phyloP scores from a whole-genome alignment of 257 asterid species.

The Ligustrum vulgare region DNA sequence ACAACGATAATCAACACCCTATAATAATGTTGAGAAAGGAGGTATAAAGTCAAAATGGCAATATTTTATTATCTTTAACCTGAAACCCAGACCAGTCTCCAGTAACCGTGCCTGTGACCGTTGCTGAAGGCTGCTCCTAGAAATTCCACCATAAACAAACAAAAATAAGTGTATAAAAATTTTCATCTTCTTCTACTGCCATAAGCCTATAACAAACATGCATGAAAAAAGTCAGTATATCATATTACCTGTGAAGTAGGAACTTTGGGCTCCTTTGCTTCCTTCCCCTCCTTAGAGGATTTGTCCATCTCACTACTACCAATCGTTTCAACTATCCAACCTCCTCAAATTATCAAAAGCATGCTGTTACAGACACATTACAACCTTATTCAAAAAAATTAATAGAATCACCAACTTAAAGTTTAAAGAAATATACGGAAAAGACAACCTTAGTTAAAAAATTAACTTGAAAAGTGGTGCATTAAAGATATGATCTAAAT shows the following conservation, averaged over 20 bases:
- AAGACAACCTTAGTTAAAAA: neutral
- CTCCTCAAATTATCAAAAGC: constrained; percentile 35
- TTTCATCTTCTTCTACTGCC: neutral
- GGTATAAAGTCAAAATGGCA: neutral
- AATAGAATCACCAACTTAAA: neutral
- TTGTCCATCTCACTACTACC: constrained; percentile 51
- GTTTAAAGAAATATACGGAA: neutral
- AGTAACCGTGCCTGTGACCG: constrained; percentile 33
- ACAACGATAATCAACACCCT: neutral
- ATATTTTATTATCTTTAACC: constrained; percentile 28
- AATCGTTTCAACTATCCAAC: constrained; percentile 37
- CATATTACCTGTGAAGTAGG: constrained; percentile 36
- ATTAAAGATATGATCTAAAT: neutral
- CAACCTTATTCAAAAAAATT: neutral
- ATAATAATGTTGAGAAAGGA: constrained; percentile 1
- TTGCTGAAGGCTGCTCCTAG: constrained; percentile 46
- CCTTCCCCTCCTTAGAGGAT: constrained; percentile 45
- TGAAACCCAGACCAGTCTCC: constrained; percentile 57
- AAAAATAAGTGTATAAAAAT: neutral
- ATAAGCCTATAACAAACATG: neutral
- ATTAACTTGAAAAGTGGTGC: neutral
- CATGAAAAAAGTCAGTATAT: constrained; percentile 2
- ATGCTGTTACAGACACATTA: constrained; percentile 39
- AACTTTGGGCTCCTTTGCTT: constrained; percentile 38
- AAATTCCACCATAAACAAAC: constrained; percentile 4